Conservation (phyloP, 2,329 filamentous ascomycete species). For the Shiraia bambusicola region DNA sequence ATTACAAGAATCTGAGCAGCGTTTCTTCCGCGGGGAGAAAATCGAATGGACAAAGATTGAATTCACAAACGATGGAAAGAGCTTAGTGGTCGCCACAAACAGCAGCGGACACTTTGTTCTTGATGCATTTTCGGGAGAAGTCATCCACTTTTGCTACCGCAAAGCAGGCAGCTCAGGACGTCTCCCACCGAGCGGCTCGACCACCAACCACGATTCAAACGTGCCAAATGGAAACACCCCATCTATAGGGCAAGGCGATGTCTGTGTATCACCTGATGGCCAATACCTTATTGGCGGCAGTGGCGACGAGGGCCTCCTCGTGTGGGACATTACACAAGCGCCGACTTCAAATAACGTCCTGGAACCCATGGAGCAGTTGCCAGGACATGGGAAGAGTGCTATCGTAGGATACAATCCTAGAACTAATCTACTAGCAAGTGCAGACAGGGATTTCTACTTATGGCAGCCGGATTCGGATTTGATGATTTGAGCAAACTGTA, state of each 20-base stretch:
- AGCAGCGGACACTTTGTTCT: constrained; percentile 84
- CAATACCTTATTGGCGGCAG: constrained; percentile 84
- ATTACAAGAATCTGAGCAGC: constrained; percentile 64
- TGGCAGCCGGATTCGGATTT: constrained; percentile 52
- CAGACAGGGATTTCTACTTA: constrained; percentile 70
- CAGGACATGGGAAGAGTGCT: constrained; percentile 64
- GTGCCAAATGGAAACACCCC: constrained; percentile 42
- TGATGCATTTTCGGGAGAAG: constrained; percentile 83
- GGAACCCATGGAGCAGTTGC: constrained; percentile 64
- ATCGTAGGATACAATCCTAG: constrained; percentile 86
- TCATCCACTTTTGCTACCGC: constrained; percentile 70
- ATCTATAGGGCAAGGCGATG: constrained; percentile 65
- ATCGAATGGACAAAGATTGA: constrained; percentile 87
- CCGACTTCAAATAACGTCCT: constrained; percentile 60
- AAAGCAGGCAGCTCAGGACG: constrained; percentile 50
- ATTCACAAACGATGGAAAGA: constrained; percentile 94
- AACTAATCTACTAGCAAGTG: constrained; percentile 88
- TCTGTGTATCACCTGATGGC: constrained; percentile 86
- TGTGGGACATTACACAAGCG: constrained; percentile 73
- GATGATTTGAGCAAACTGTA: constrained; percentile 29
- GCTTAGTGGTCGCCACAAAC: constrained; percentile 78
- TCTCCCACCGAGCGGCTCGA: constrained; percentile 45
- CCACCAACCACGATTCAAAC: constrained; percentile 56
- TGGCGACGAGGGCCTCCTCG: constrained; percentile 68
- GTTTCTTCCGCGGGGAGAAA: constrained; percentile 44